Evolutionary conservation across 2,329 filamentous ascomycete species (phyloP).

Genomic region (Cladosporium cucumerinum): DNA sequence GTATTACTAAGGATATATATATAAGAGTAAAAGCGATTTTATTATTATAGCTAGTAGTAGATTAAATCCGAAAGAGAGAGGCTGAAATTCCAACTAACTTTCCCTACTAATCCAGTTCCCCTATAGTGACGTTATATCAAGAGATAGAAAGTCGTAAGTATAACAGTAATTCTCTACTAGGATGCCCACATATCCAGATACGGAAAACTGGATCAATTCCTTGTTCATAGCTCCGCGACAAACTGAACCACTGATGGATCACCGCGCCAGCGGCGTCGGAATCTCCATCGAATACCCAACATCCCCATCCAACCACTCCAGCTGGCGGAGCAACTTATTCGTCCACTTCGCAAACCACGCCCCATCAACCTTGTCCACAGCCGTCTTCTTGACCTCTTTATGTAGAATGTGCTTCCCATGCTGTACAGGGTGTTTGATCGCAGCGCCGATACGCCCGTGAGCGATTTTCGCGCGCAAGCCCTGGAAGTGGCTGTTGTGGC

Average conservation of each 20-base stretch:
- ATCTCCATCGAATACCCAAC: constrained; percentile 9
- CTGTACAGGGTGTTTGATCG: neutral
- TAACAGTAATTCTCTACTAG: neutral
- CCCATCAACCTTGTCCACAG: constrained; percentile 11
- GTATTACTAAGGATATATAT: too few species aligned
- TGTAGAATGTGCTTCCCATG: constrained; percentile 1
- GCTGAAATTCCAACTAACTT: too few species aligned
- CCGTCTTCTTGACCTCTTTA: constrained; percentile 9
- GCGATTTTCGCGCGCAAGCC: neutral
- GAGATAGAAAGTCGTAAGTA: neutral
- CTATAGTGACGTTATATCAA: too few species aligned
- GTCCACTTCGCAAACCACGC: constrained; percentile 16
- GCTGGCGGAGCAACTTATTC: constrained; percentile 8
- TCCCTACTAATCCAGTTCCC: too few species aligned
- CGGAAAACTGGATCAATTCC: too few species aligned
- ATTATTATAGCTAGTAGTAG: too few species aligned
- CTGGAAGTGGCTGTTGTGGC: neutral
- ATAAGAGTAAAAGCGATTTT: too few species aligned
- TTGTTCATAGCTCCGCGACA: too few species aligned
- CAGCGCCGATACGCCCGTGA: neutral
- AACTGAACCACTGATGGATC: too few species aligned
- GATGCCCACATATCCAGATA: too few species aligned
- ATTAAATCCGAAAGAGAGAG: too few species aligned
- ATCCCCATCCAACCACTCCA: constrained; percentile 14
- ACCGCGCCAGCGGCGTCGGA: neutral